Evolutionary conservation across 768 basidiomycete genomes (phyloP), one percentile per base, ranked within the genome.

Genomic region (Russula sp.): DNA sequence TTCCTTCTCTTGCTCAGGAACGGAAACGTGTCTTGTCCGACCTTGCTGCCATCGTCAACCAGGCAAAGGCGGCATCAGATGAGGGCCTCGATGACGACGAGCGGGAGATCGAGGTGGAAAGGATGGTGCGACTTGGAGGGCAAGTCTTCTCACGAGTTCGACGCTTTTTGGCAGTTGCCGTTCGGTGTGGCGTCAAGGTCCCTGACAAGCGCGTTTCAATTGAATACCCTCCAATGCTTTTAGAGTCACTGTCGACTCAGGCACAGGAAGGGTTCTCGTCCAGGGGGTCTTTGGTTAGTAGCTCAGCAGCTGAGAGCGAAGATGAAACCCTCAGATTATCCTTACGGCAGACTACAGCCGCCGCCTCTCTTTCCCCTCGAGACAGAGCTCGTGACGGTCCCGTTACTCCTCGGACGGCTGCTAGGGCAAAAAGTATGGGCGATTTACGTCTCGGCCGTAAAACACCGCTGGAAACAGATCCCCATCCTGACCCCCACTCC

Each of bases 91-190:
- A 79, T 11, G 78, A 77, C 22, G 80, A 78, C 38, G 76, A 79
- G 61, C 80, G 81, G 39, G 77, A 76, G 25, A 65, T 75, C 25
- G 88, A 91, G 69, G 81, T 88, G 14, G 82, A 86, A 56, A 78
- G 76, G 29, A 94, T 97, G 93, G 78, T 96, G 29, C 82, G 84
- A 35, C 78, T 90, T 10, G 89, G 88, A 1, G 84, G 88, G 13
- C 85, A 87, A 65, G 88, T 95, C 1, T 90, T 93, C 67, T 84
- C 82, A 25, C 86, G 83, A 69, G 87, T 96, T 14, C 81, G 88
- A 56, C 79, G 83, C 9, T 95, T 99, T 72, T 74, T 99, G 56
- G 79, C 84, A 25, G 78, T 89, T 57, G 87, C 86, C 35, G 81
- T 83, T 32, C 87, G 88, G 64, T 90, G 86, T 70, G 89, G 88